Evolutionary conservation across 768 basidiomycete species (phyloP).

Genomic region (Lentinula sp.): DNA sequence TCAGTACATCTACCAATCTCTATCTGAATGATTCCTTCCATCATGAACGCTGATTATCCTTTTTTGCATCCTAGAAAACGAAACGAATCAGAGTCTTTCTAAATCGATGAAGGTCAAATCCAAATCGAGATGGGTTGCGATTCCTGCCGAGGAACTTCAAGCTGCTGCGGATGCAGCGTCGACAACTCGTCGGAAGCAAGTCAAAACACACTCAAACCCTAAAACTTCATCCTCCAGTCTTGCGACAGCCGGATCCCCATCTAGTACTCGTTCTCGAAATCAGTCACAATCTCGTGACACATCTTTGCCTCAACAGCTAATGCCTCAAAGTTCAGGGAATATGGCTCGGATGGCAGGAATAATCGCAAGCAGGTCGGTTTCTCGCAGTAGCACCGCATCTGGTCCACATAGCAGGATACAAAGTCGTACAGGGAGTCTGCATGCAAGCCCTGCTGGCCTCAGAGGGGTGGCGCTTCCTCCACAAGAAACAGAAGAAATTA

Average conservation of each 20-base stretch:
- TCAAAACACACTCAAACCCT: background rate
- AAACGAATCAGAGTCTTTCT: background rate
- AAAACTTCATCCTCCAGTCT: background rate
- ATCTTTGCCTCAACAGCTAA: background rate
- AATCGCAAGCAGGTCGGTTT: background rate
- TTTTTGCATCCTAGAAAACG: background rate
- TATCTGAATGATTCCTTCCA: background rate
- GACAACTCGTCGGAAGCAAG: background rate
- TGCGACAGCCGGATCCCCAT: background rate
- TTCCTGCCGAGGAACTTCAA: slow-evolving; percentile 2
- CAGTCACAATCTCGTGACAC: slow-evolving; percentile 1
- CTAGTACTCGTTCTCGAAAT: slow-evolving; percentile 3
- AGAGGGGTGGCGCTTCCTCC: background rate
- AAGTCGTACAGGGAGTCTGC: background rate
- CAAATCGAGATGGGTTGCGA: slow-evolving; percentile 4
- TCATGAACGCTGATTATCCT: background rate
- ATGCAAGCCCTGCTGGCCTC: background rate
- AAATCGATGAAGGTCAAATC: slow-evolving; percentile 1
- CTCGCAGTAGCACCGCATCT: background rate
- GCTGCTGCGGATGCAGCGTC: slow-evolving; percentile 4
- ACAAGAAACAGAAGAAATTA: background rate
- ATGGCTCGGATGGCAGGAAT: background rate
- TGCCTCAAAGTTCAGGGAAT: background rate
- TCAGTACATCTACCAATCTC: background rate
- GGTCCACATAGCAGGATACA: background rate